Conservation (phyloP, 305 asterid genomes). For the Ilex paraguariensis region DNA sequence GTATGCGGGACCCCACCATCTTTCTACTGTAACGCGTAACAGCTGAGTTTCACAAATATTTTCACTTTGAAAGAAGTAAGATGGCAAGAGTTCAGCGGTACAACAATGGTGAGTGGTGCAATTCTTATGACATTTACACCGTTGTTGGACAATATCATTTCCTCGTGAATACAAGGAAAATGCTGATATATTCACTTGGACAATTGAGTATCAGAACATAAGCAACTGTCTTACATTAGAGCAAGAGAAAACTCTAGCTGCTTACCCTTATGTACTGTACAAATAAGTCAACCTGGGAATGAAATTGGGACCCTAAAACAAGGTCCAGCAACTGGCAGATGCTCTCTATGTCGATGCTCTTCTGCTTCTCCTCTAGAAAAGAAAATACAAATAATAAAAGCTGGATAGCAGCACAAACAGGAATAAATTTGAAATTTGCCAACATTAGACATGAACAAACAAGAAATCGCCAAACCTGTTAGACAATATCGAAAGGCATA, state of each 20-base stretch:
- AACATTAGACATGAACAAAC: too few species aligned
- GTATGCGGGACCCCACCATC: too few species aligned
- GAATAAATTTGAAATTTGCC: too few species aligned
- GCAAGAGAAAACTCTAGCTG: background rate
- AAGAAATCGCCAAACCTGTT: slow-evolving; percentile 34
- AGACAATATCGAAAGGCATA: slow-evolving; percentile 69
- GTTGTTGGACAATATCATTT: too few species aligned
- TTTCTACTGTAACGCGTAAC: too few species aligned
- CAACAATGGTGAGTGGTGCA: too few species aligned
- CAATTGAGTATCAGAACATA: background rate
- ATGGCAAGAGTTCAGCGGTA: too few species aligned
- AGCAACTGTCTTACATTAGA: background rate
- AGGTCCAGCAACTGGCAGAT: slow-evolving; percentile 60
- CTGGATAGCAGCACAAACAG: background rate
- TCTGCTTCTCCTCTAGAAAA: slow-evolving; percentile 74
- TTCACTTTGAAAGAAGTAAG: too few species aligned
- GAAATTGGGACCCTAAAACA: slow-evolving; percentile 56
- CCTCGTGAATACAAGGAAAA: background rate
- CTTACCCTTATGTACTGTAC: slow-evolving; percentile 61
- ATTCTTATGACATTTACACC: too few species aligned
- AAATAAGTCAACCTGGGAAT: slow-evolving; percentile 55
- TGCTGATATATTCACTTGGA: background rate
- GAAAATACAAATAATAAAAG: background rate
- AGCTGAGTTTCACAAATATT: too few species aligned
- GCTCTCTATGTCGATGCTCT: slow-evolving; percentile 82